Evolutionary conservation across 2,329 filamentous ascomycete species (phyloP).

Genomic region (Fragosphaeria purpurea): DNA sequence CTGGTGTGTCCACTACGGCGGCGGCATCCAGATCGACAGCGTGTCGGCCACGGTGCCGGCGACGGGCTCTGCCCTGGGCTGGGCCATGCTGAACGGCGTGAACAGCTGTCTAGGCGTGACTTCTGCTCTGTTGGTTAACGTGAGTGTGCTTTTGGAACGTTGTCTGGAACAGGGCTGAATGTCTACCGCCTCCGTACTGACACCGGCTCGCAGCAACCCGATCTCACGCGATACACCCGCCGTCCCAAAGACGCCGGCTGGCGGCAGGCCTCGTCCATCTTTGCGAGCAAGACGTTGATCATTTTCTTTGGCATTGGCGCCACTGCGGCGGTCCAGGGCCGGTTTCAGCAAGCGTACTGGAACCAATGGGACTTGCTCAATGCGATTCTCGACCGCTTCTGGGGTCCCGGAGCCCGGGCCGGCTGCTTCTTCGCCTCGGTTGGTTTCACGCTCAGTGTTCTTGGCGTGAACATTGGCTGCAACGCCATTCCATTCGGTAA

Average conservation of each 20-base stretch:
- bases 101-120: constrained; percentile 27
- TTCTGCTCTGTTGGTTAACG: constrained; percentile 25
- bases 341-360: constrained; percentile 23
- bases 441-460: constrained; percentile 11
- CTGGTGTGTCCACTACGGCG: constrained; percentile 7
- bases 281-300: constrained; percentile 17
- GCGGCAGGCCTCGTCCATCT: constrained; percentile 24
- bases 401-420: constrained; percentile 9
- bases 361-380: constrained; percentile 13
- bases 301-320: constrained; percentile 30
- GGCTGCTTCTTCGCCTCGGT: constrained; percentile 13
- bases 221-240: constrained; percentile 30
- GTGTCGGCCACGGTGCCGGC: constrained; percentile 16
- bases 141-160: background rate
- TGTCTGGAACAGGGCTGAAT: too few species aligned
- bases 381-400: constrained; percentile 13
- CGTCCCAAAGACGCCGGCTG: constrained; percentile 8
- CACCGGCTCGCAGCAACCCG: constrained; percentile 11
- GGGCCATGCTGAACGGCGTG: constrained; percentile 27
- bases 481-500: constrained; percentile 27
- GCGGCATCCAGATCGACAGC: constrained; percentile 17
- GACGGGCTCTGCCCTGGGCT: constrained; percentile 21
- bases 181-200: too few species aligned
- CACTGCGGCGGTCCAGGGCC: constrained; percentile 31
- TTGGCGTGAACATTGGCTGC: constrained; percentile 16